Percentiles rank a stretch among this genome's conserved stretches.
These are phyloP conservation scores for Sophora flavescens DNA, from an alignment of 306 rosid species.

Conservation along the genomic window DNA sequence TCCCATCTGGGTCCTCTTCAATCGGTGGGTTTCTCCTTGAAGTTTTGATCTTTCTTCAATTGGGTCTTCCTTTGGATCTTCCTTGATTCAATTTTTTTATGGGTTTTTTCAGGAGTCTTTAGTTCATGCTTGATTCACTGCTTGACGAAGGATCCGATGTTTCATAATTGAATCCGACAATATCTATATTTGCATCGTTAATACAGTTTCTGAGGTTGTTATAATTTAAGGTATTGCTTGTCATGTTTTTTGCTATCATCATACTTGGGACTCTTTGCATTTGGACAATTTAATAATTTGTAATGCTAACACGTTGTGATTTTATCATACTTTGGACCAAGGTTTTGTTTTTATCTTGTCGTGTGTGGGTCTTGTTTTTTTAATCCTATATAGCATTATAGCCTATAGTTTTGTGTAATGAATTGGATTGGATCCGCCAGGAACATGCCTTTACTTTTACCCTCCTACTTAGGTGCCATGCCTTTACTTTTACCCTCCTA, in stretches of 20 bases:
- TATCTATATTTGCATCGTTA: conserved; percentile 59
- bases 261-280: conserved; percentile 1
- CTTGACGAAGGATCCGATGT: conserved; percentile 82
- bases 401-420: conserved; percentile 13
- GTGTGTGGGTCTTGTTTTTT: neutral
- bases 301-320: conserved; percentile 50
- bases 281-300: conserved; percentile 42
- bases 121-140: conserved; percentile 64
- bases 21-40: conserved; percentile 80
- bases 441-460: conserved; percentile 13
- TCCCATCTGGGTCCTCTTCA: conserved; percentile 71
- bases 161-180: conserved; percentile 64
- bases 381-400: conserved; percentile 5
- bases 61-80: conserved; percentile 65
- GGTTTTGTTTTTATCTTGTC: conserved; percentile 36
- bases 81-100: conserved; percentile 47
- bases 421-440: conserved; percentile 64
- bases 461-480: conserved; percentile 28
- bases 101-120: conserved; percentile 62
- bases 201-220: conserved; percentile 58
- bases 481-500: conserved; percentile 11
- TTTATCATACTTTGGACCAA: conserved; percentile 41
- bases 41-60: conserved; percentile 60
- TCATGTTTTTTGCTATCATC: conserved; percentile 32
- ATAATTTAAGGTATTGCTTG: conserved; percentile 57